Percentiles rank a stretch among this genome's conserved stretches.
Evolutionary conservation across 2,329 filamentous ascomycete species (phyloP).

Genomic region (Clonostachys rhizophaga): DNA sequence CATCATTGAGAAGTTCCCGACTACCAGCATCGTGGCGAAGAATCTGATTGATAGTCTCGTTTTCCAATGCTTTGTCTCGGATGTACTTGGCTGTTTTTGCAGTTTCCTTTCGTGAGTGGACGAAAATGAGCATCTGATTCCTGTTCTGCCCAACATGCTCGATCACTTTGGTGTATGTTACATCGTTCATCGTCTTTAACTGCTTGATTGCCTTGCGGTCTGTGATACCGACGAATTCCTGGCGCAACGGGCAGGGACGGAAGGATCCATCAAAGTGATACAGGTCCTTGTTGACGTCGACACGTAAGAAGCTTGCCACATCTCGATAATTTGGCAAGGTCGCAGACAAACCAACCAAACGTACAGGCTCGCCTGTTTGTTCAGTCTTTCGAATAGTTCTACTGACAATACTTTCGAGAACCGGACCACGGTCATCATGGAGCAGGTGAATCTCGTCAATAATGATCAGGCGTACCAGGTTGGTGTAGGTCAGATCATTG

Average conservation of each 20-base stretch:
- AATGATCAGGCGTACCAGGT: conserved; percentile 90
- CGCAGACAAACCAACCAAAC: conserved; percentile 87
- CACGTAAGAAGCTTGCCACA: conserved; percentile 90
- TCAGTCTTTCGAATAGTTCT: conserved; percentile 90
- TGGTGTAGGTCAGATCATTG: conserved; percentile 94
- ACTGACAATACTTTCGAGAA: conserved; percentile 94
- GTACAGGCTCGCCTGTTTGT: conserved; percentile 89
- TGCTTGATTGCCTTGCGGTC: conserved; percentile 99
- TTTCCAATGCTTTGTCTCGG: conserved; percentile 92
- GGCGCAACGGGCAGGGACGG: conserved; percentile 87
- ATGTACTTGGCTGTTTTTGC: conserved; percentile 97
- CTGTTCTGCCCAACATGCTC: conserved; percentile 90
- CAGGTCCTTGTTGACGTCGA: conserved; percentile 77
- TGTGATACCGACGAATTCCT: conserved; percentile 96
- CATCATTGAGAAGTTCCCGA: conserved; percentile 81
- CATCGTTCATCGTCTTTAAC: conserved; percentile 98
- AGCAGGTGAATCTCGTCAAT: conserved; percentile 98
- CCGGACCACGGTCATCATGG: conserved; percentile 94
- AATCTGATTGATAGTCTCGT: conserved; percentile 95
- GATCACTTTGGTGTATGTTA: conserved; percentile 95
- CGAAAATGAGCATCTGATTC: conserved; percentile 98
- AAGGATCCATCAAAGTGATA: conserved; percentile 97
- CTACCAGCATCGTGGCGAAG: conserved; percentile 88
- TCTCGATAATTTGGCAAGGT: conserved; percentile 96
- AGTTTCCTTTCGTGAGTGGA: conserved; percentile 96